Evolutionary conservation across 192 early-diverging fungal genomes (phyloP).

Genomic region (Rhizophagus clarus): DNA sequence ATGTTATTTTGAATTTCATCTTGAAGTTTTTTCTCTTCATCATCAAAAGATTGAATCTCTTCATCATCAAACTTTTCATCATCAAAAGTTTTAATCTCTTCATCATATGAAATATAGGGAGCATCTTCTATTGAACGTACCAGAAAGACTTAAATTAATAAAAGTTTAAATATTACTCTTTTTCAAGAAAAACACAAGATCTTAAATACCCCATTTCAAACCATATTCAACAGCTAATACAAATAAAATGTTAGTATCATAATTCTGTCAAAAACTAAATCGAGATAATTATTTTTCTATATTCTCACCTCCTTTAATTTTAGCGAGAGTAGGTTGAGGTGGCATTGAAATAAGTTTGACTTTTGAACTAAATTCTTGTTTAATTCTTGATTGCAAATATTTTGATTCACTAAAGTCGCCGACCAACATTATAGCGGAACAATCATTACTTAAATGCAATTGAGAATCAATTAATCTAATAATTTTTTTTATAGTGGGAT

Average conservation of each 20-base stretch:
- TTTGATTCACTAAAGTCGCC: constrained; percentile 59
- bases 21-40: no score
- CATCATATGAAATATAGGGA: no score
- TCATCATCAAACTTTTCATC: no score
- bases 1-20: no score
- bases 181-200: no score
- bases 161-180: no score
- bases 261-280: neutral
- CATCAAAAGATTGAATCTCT: no score
- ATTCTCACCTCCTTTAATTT: constrained; percentile 44
- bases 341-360: constrained; percentile 52
- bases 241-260: neutral
- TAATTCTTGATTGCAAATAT: constrained; percentile 54
- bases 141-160: no score
- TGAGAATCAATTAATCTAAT: constrained; percentile 54
- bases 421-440: constrained; percentile 54
- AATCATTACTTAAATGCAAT: constrained; percentile 39
- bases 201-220: no score
- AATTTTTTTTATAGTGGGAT: constrained; percentile 55
- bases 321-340: constrained; percentile 52
- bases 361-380: constrained; percentile 50
- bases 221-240: constrained; percentile 48
- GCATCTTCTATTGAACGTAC: no score
- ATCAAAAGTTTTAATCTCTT: no score
- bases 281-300: no score